Percentiles rank a stretch among this genome's conserved stretches.
Conservation (phyloP, 345 rosid genomes). For the Geranium rotundifolium region DNA sequence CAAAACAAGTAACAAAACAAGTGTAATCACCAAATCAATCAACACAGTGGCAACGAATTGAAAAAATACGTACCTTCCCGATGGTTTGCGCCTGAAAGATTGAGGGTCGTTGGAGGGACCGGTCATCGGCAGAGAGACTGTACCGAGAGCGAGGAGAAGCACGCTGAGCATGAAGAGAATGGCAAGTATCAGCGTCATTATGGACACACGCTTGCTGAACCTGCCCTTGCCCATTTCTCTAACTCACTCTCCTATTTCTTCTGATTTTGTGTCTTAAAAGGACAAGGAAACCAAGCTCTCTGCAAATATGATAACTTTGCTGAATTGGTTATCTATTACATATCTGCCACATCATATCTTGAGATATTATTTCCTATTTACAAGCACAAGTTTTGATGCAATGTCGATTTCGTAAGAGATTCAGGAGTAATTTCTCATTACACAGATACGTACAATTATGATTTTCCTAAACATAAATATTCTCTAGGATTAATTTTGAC, state of each 20-base stretch:
- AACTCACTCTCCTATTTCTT: background rate
- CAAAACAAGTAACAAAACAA: too few relatives aligned
- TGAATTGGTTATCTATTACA: too few relatives aligned
- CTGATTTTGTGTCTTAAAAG: background rate
- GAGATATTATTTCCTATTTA: too few relatives aligned
- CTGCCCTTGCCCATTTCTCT: background rate
- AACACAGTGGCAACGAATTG: background rate
- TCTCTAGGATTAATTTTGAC: too few relatives aligned
- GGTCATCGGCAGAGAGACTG: background rate
- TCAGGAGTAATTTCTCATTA: too few relatives aligned
- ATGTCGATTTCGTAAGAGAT: too few relatives aligned
- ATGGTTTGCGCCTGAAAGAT: background rate
- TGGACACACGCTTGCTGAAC: background rate
- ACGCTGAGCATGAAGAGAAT: background rate
- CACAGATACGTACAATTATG: too few relatives aligned
- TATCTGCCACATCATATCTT: too few relatives aligned
- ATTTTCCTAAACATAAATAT: too few relatives aligned
- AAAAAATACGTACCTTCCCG: background rate
- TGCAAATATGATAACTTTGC: too few relatives aligned
- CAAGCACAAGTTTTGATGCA: too few relatives aligned
- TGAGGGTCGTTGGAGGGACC: background rate
- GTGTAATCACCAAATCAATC: background rate
- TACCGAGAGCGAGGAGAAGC: background rate
- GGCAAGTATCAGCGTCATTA: background rate
- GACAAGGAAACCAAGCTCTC: background rate